A percentile compares a stretch with the other conserved stretches of the same genome.
These are phyloP conservation scores for Populus hybrid DNA, from an alignment of 441 rosid species.

Conservation along the genomic window DNA sequence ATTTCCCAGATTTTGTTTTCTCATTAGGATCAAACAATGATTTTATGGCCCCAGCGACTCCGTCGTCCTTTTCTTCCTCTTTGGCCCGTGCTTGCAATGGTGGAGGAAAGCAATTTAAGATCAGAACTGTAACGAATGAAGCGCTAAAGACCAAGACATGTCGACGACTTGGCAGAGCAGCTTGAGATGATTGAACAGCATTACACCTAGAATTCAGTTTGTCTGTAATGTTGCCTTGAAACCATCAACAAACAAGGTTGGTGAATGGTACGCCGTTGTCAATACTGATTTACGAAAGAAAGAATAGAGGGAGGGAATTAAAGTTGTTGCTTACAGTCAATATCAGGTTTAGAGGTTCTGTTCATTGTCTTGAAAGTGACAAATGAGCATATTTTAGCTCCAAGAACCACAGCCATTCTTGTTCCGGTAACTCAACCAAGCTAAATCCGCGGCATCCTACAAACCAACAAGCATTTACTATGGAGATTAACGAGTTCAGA, in stretches of 20 bases:
- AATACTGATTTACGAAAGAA: background rate
- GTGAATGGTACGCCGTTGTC: too few species aligned
- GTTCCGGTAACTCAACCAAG: slow-evolving; percentile 1
- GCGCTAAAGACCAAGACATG: slow-evolving; percentile 29
- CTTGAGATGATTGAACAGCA: slow-evolving; percentile 11
- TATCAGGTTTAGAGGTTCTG: slow-evolving; percentile 20
- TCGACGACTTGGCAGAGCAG: slow-evolving; percentile 41
- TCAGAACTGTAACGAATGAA: slow-evolving; percentile 33
- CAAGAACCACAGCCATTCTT: slow-evolving; percentile 41
- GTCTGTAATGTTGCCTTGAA: slow-evolving; percentile 27
- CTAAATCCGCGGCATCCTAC: slow-evolving; percentile 13
- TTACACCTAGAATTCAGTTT: slow-evolving; percentile 31
- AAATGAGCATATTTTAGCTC: slow-evolving; percentile 36
- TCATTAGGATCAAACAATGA: slow-evolving; percentile 76
- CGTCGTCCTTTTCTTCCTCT: slow-evolving; percentile 43
- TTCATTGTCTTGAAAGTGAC: slow-evolving; percentile 6
- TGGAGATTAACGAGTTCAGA: background rate
- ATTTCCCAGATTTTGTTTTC: slow-evolving; percentile 67
- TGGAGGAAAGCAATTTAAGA: slow-evolving; percentile 22
- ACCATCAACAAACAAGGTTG: background rate
- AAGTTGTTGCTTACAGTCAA: slow-evolving; percentile 25
- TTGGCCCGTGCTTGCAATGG: slow-evolving; percentile 40
- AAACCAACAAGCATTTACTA: background rate
- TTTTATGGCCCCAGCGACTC: slow-evolving; percentile 57
- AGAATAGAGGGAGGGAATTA: background rate